These are phyloP conservation scores for Kodamaea sagamina DNA, from an alignment of 805 yeast genomes.

Conservation along the genomic window DNA sequence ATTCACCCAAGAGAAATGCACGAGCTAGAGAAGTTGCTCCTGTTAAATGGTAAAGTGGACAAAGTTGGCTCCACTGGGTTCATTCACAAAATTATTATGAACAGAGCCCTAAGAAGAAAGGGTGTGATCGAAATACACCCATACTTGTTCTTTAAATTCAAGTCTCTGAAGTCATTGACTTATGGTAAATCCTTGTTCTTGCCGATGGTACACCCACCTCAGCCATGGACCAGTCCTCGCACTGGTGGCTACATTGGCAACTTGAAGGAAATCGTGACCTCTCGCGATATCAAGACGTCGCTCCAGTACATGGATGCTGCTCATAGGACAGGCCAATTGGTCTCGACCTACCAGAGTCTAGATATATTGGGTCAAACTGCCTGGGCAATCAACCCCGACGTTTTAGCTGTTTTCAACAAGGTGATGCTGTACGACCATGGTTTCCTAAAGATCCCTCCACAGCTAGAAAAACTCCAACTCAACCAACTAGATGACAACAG, in stretches of 20 bases:
- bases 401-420: slow-evolving; percentile 24
- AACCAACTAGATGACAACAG: slow-evolving; percentile 8
- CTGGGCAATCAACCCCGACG: slow-evolving; percentile 38
- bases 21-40: slow-evolving; percentile 7
- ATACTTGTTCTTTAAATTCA: slow-evolving; percentile 19
- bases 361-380: slow-evolving; percentile 30
- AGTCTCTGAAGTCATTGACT: slow-evolving; percentile 13
- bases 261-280: slow-evolving; percentile 26
- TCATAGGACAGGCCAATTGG: slow-evolving; percentile 34
- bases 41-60: not conserved
- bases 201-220: slow-evolving; percentile 45
- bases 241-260: slow-evolving; percentile 38
- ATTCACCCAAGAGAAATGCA: slow-evolving; percentile 5
- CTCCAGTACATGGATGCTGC: slow-evolving; percentile 27
- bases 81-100: not conserved
- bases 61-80: not conserved
- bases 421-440: slow-evolving; percentile 23
- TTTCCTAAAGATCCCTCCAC: slow-evolving; percentile 25
- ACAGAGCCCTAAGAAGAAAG: slow-evolving; percentile 1
- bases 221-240: slow-evolving; percentile 34
- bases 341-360: slow-evolving; percentile 30
- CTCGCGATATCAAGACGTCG: slow-evolving; percentile 19
- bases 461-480: slow-evolving; percentile 1
- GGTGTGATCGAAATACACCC: slow-evolving; percentile 31
- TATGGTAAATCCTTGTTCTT: slow-evolving; percentile 21